Evolutionary conservation across 257 asterid genomes (phyloP).

Genomic region (Nicotiana noctiflora): DNA sequence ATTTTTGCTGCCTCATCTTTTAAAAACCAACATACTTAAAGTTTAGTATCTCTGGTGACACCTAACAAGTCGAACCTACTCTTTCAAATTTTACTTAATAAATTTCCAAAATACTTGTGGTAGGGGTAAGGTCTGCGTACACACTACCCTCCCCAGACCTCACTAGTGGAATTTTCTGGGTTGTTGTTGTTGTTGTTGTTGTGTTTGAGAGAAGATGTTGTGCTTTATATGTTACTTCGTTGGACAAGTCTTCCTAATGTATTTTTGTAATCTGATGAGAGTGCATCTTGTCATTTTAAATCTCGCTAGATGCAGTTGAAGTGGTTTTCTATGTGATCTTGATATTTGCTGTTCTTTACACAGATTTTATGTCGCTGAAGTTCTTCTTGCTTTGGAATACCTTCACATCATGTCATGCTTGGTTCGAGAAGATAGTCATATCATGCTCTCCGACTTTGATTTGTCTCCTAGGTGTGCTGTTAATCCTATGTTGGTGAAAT

Average conservation of each 20-base stretch:
- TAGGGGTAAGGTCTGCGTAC: neutral
- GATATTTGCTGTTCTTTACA: neutral
- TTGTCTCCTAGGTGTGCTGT: constrained; percentile 59
- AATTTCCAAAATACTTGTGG: neutral
- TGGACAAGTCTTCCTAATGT: too few relatives aligned
- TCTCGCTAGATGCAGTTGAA: neutral
- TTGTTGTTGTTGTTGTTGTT: too few relatives aligned
- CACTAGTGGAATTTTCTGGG: too few relatives aligned
- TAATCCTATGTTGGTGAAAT: constrained; percentile 40
- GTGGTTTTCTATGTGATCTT: neutral
- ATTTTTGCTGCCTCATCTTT: too few relatives aligned
- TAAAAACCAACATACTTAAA: too few relatives aligned
- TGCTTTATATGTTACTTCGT: too few relatives aligned
- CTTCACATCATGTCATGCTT: constrained; percentile 85
- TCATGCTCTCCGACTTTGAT: constrained; percentile 84
- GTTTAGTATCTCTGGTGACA: neutral
- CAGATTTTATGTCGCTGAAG: constrained; percentile 86
- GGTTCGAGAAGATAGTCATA: constrained; percentile 85
- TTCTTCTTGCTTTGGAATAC: constrained; percentile 81
- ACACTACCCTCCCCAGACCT: too few relatives aligned
- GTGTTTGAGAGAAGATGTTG: too few relatives aligned
- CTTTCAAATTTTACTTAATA: neutral
- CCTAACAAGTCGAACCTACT: neutral
- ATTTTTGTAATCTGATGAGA: too few relatives aligned
- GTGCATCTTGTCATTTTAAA: neutral